Evolutionary conservation across 2,329 filamentous ascomycete genomes (phyloP), one percentile per base, ranked within the genome.

Genomic region (Diaporthe batatas): DNA sequence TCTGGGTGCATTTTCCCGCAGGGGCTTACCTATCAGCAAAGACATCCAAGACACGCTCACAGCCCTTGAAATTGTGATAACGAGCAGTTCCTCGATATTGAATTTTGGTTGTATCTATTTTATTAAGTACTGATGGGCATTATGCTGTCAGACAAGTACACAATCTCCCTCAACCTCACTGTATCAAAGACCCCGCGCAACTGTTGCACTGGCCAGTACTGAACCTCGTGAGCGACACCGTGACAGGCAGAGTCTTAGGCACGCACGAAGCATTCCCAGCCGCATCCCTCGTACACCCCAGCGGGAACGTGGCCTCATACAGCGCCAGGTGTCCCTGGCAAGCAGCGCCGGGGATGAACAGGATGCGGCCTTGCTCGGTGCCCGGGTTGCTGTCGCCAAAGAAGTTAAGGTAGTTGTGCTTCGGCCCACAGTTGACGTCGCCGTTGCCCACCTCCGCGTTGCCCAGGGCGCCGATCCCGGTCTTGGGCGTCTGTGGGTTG

Each of bases 261-360:
- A 58, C 32, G 6, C 65, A 68, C 12, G 65, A 57, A 14, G 65
- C 49, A 47, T 68, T 68, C 7, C 65, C 65, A 16, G 51, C 65
- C 6, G 65, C 29, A 36, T 68, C 65, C 49, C 65, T 54, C 23
- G 49, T 18, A 21, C 65, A 68, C 14, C 32, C 42, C 10, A 68
- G 49, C 49, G 65, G 49, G 65, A 68, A 68, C 3, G n/a, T 68
- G 2, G 32, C 65, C n/a, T 39, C 42, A 23, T 68, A 68, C 34
- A 57, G 54, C 54, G 21, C 54, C 29, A 57, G 21, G 54, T 57
- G 32, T 5, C 54, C 54, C 32, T 23, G 21, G 21, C 54, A 57
- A 32, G 54, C 34, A 10, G 54, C 54, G 1, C 54, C 54, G 18
- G 54, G 54, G 54, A 57, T 36, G 54, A 57, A 57, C 54, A 57